Conservation (phyloP, 164 flowering plant genomes). For the Umbilicus rupestris region DNA sequence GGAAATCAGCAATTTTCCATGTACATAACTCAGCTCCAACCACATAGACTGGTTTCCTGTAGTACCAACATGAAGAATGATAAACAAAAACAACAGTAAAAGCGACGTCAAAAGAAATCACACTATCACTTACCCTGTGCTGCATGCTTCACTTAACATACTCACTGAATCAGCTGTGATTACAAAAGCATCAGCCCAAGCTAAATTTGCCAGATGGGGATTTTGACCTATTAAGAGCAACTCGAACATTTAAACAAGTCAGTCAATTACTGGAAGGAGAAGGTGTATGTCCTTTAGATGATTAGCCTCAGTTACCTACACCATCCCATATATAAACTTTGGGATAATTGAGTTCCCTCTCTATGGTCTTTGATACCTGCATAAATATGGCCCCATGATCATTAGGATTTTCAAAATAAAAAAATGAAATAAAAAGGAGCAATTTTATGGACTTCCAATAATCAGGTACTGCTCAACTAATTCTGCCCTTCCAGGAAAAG, state of each 20-base stretch:
- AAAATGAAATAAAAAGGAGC: not conserved
- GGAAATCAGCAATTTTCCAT: constrained; percentile 84
- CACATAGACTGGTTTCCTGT: constrained; percentile 96
- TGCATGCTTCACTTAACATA: constrained; percentile 94
- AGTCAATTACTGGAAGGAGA: not conserved
- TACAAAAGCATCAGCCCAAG: constrained; percentile 96
- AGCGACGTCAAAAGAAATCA: not conserved
- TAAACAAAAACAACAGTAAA: not conserved
- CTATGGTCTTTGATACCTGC: constrained; percentile 53
- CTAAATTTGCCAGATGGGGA: constrained; percentile 87
- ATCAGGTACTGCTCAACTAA: too few species aligned
- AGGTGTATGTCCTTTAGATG: not conserved
- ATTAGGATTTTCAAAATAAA: not conserved
- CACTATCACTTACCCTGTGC: constrained; percentile 65
- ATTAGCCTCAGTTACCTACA: constrained; percentile 41
- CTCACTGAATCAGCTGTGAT: constrained; percentile 95
- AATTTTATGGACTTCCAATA: not conserved
- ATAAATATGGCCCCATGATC: not conserved
- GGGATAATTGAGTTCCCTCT: constrained; percentile 57
- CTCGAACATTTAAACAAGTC: not conserved
- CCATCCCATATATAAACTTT: constrained; percentile 87
- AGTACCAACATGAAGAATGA: not conserved
- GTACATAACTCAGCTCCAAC: constrained; percentile 76
- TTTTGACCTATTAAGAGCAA: constrained; percentile 54
- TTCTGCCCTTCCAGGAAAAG: too few species aligned